Conservation (phyloP, 2,329 filamentous ascomycete species). For the Alternaria ethzedia region DNA sequence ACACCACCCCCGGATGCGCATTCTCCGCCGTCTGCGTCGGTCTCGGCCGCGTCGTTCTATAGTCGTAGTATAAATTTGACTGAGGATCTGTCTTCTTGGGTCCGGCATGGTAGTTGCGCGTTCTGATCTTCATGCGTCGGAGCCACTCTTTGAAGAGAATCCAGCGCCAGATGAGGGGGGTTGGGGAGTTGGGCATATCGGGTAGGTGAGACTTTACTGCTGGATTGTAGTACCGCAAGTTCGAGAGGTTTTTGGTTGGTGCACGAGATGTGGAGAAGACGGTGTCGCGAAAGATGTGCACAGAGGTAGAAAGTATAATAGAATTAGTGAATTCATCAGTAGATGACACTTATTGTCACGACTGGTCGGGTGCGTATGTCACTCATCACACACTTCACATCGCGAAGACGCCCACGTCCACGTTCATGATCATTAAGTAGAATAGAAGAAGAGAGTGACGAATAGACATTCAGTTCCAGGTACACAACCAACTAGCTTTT, state of each 20-base stretch:
- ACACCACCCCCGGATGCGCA: conserved; percentile 3
- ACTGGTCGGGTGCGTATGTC: background rate
- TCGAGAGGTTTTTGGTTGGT: background rate
- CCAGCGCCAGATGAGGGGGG: background rate
- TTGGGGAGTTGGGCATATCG: background rate
- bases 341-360: background rate
- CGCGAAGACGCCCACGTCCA: background rate
- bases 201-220: background rate
- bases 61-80: conserved; percentile 8
- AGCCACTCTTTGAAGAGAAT: conserved; percentile 1
- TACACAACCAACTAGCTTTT: background rate
- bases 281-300: background rate
- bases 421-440: background rate
- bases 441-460: background rate
- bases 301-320: background rate
- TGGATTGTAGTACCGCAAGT: background rate
- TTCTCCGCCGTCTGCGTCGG: background rate
- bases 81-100: background rate
- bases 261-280: background rate
- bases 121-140: background rate
- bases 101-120: background rate
- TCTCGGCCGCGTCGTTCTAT: background rate
- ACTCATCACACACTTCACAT: background rate
- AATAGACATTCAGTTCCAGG: background rate
- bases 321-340: background rate